Evolutionary conservation across 2,329 filamentous ascomycete species (phyloP), one percentile per base, ranked within the genome.

Genomic region (Chaetomium sp.): DNA sequence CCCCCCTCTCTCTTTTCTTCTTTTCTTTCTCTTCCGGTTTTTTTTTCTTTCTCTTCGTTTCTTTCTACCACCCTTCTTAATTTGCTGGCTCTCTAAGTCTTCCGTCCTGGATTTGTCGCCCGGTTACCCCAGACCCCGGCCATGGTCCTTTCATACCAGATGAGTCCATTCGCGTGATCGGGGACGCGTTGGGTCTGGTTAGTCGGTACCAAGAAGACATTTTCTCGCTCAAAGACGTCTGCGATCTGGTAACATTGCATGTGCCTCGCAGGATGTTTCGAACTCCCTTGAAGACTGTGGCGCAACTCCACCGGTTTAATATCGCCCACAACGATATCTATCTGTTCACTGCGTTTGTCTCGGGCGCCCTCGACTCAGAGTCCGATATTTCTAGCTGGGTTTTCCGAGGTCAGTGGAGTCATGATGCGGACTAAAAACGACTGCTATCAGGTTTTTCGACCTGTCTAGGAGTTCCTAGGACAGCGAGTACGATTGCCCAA

Each of bases 251-350:
- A 13, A 38, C 54, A 3, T 9, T 27, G 19, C n/a, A 27, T 7
- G 8, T n/a, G 4, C 33, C 54, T 25, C 54, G 54, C n/a, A 56
- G 16, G 33, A n/a, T 56, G 19, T 33, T 56, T n/a, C 33, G 54
- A 42, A 21, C 12, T 1, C 33, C 42, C 4, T 10, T 56, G 31
- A 56, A 27, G n/a, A 27, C n/a, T 7, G 33, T 56, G 19, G 54
- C 54, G 8, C 54, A 38, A 12, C 54, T 56, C 9, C 31, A 56
- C 54, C 54, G 23, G 23, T 42, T 25, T n/a, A 42, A 27, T n/a
- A 42, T 56, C 29, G 54, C 27, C 6, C 54, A 56, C 54, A 42
- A 42, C 54, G 54, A 56, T n/a, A 56, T 56, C 9, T 56, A 33
- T 31, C 5, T 33, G 9, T 38, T 21, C 21, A 42, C 31, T 6